phyloP scores from a whole-genome alignment of 2,329 filamentous ascomycete species.

The Ascocoryne sarcoides region DNA sequence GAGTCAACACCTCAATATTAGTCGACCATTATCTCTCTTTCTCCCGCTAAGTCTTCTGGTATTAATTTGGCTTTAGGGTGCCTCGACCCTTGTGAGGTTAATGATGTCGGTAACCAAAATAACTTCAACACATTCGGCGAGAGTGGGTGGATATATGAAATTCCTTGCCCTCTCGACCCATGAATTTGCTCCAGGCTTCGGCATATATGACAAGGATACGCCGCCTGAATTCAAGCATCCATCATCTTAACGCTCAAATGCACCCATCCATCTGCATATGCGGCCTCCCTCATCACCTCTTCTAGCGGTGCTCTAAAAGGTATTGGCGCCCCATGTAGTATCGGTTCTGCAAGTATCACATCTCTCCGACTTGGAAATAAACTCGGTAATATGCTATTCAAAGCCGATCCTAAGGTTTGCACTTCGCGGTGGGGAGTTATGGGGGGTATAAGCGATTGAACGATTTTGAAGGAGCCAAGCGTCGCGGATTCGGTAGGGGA shows the following conservation, averaged over 20 bases:
- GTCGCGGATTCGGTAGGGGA: constrained; percentile 40
- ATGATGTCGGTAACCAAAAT: too few species aligned
- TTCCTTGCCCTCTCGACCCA: too few species aligned
- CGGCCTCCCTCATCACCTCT: constrained; percentile 72
- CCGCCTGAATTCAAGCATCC: too few species aligned
- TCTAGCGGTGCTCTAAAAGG: constrained; percentile 74
- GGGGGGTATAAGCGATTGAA: constrained; percentile 66
- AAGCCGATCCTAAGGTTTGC: constrained; percentile 67
- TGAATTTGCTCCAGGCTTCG: too few species aligned
- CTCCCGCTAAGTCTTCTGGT: too few species aligned
- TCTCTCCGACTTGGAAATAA: constrained; percentile 83
- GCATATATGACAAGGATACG: too few species aligned
- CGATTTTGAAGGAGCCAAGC: constrained; percentile 54
- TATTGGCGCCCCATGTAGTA: constrained; percentile 77
- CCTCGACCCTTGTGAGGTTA: too few species aligned
- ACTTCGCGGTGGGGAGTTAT: constrained; percentile 36
- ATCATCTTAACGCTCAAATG: constrained; percentile 56
- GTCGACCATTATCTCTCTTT: too few species aligned
- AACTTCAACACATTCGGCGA: too few species aligned
- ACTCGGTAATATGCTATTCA: constrained; percentile 66
- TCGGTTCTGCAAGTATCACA: constrained; percentile 71
- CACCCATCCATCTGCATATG: constrained; percentile 89
- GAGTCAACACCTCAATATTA: too few species aligned
- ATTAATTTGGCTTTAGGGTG: too few species aligned
- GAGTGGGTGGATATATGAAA: too few species aligned